Conservation (phyloP, 139 green algal species). For the Tetraselmis striata region DNA sequence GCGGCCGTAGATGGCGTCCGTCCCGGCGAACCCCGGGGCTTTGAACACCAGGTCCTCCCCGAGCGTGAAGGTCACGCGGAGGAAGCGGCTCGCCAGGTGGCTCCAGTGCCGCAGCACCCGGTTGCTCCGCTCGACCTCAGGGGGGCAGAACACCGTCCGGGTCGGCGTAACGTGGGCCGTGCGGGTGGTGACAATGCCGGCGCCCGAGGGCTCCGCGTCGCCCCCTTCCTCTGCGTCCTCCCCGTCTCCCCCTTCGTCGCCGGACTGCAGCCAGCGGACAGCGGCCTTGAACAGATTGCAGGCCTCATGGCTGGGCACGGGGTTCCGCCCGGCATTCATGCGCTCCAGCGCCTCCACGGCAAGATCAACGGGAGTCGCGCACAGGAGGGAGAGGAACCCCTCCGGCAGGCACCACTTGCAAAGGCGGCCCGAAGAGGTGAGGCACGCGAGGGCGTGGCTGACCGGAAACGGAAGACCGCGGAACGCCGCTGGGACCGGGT, state of each 20-base stretch:
- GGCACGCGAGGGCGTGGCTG: too few relatives aligned
- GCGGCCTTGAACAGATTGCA: background rate
- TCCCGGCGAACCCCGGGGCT: background rate
- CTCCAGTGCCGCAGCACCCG: constrained; percentile 17
- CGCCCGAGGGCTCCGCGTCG: constrained; percentile 2
- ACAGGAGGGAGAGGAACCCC: background rate
- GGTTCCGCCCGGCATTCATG: background rate
- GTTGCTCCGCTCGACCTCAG: constrained; percentile 18
- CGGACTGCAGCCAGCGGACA: background rate
- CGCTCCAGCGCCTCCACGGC: too few relatives aligned
- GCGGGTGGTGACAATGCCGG: too few relatives aligned
- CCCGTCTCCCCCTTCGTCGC: background rate
- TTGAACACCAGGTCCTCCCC: constrained; percentile 12
- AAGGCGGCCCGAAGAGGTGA: too few relatives aligned
- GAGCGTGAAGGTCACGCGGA: constrained; percentile 25
- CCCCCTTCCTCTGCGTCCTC: constrained; percentile 10
- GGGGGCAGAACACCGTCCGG: constrained; percentile 9
- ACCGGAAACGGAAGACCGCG: too few relatives aligned
- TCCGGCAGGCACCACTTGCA: too few relatives aligned
- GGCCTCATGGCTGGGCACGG: background rate
- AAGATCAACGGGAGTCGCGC: background rate
- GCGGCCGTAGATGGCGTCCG: background rate
- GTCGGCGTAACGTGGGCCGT: constrained; percentile 18
- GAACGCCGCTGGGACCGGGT: too few relatives aligned
- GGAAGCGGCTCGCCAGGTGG: constrained; percentile 7